Evolutionary conservation across 1,284 basidiomycete genomes (phyloP).

Genomic region (Rhodotorula glutinis): DNA sequence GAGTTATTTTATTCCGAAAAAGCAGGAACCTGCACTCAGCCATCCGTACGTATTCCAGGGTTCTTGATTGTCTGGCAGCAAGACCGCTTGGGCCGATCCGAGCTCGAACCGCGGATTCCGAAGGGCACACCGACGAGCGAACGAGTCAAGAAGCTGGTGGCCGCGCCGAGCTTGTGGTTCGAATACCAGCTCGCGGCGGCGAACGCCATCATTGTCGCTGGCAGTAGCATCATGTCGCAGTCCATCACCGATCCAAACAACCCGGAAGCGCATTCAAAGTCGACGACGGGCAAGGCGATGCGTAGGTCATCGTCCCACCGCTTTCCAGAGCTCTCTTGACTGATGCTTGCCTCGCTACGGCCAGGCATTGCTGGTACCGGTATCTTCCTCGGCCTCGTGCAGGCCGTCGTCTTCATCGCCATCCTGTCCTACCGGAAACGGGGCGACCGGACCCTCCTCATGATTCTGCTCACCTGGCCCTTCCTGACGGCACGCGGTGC

Average conservation of each 20-base stretch:
- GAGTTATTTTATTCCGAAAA: background rate
- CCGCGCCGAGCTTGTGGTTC: background rate
- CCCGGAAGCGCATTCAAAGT: background rate
- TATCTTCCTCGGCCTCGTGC: constrained; percentile 8
- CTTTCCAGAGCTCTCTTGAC: background rate
- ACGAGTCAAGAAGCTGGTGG: background rate
- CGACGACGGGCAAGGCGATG: background rate
- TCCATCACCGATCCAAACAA: background rate
- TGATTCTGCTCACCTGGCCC: constrained; percentile 37
- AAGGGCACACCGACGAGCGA: background rate
- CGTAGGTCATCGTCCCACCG: background rate
- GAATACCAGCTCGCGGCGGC: constrained; percentile 1
- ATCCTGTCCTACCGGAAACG: constrained; percentile 28
- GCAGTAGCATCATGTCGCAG: background rate
- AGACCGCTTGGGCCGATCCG: constrained; percentile 6
- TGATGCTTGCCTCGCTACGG: background rate
- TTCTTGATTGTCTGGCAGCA: constrained; percentile 42
- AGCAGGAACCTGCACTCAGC: background rate
- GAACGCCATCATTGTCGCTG: constrained; percentile 12
- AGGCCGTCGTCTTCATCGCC: constrained; percentile 21
- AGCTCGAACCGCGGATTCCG: constrained; percentile 8
- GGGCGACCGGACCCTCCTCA: constrained; percentile 22
- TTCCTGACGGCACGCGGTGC: constrained; percentile 34
- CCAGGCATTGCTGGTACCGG: constrained; percentile 6
- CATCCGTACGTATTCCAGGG: background rate